These are phyloP conservation scores for Guadua angustifolia DNA, from an alignment of 176 grass and related monocot genomes.

Conservation along the genomic window DNA sequence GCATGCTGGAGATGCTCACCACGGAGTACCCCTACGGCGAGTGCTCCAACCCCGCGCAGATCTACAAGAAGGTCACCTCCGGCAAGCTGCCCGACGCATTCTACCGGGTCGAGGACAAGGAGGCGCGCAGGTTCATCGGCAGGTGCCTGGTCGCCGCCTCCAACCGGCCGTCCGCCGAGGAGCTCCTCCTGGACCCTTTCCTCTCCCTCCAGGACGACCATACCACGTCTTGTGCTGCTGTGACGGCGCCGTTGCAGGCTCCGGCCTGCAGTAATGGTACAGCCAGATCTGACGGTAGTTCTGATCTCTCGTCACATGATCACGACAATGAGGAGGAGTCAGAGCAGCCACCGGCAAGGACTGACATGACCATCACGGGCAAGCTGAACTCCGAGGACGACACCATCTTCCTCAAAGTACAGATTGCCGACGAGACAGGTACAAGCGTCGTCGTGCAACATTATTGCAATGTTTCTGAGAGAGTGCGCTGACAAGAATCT, in stretches of 20 bases:
- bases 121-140: constrained; percentile 63
- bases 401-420: constrained; percentile 86
- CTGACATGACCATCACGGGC: constrained; percentile 84
- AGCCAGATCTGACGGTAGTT: neutral
- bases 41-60: constrained; percentile 90
- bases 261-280: neutral
- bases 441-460: neutral
- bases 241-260: neutral
- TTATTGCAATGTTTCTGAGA: too few relatives aligned
- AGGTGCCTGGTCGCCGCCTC: constrained; percentile 52
- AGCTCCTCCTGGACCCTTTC: constrained; percentile 80
- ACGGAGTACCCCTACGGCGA: constrained; percentile 85
- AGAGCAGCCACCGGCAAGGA: neutral
- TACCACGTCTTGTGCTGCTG: neutral
- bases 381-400: constrained; percentile 85
- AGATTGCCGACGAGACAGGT: constrained; percentile 72
- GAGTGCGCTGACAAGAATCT: too few relatives aligned
- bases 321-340: neutral
- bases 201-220: constrained; percentile 53
- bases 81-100: constrained; percentile 82
- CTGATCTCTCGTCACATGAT: neutral
- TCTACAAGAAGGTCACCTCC: constrained; percentile 95
- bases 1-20: constrained; percentile 92
- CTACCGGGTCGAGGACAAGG: constrained; percentile 47
- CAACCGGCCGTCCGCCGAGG: constrained; percentile 60